Evolutionary conservation across 805 yeast species (phyloP), one percentile per base, ranked within the genome.

Genomic region (Candida gorgasii): DNA sequence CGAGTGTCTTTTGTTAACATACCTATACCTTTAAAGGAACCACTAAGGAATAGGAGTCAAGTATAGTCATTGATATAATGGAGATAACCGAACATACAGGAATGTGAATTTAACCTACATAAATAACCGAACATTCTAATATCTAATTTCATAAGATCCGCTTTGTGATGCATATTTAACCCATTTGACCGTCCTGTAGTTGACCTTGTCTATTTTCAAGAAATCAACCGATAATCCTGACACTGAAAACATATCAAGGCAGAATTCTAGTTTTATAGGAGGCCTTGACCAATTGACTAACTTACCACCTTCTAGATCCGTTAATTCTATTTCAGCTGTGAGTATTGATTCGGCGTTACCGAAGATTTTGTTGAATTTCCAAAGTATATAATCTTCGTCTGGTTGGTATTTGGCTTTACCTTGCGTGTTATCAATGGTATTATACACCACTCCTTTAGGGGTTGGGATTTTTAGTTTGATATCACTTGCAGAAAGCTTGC

Each of bases 71-170:
- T n/a, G n/a, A n/a, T n/a, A n/a, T n/a, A n/a, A n/a, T n/a, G n/a
- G n/a, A n/a, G n/a, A n/a, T n/a, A n/a, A n/a, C n/a, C n/a, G n/a
- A n/a, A n/a, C n/a, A n/a, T n/a, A n/a, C n/a, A n/a, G n/a, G n/a
- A n/a, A n/a, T n/a, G n/a, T n/a, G n/a, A n/a, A n/a, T n/a, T n/a
- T n/a, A n/a, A n/a, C n/a, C n/a, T n/a, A n/a, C n/a, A n/a, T n/a
- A n/a, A n/a, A n/a, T 11, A 26, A 8, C 28, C n/a, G 8, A 6
- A 14, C n/a, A n/a, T n/a, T n/a, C n/a, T n/a, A n/a, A n/a, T n/a
- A n/a, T n/a, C n/a, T n/a, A n/a, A 88, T 73, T 48, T 90, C 97
- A 53, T 87, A 89, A 5, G 85, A 77, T 0, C 96, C 96, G 0
- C 92, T 81, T 46, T 75, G 78, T 1, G 92, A 75, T 12, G 77